phyloP scores from a whole-genome alignment of 2,329 filamentous ascomycete species.

The Ambrosiella cleistominuta region DNA sequence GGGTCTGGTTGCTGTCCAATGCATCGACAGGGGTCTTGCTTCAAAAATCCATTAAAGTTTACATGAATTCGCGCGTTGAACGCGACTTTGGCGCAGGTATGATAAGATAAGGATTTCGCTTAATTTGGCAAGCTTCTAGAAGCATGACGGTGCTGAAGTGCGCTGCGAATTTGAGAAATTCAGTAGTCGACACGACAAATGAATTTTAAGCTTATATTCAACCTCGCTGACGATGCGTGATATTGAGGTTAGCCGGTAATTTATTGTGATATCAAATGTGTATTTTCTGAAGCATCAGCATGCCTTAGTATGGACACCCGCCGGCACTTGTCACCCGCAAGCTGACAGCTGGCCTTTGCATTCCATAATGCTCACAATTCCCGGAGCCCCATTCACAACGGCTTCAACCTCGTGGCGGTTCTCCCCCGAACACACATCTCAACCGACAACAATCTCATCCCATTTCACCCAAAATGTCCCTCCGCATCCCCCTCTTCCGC shows the following conservation, averaged over 20 bases:
- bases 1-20: background rate
- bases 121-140: background rate
- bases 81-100: background rate
- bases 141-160: no score
- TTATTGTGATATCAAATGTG: no score
- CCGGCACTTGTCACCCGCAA: background rate
- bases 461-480: conserved; percentile 2
- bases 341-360: background rate
- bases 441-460: background rate
- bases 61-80: conserved; percentile 1
- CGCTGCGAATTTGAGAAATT: no score
- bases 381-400: background rate
- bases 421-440: no score
- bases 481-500: conserved; percentile 6
- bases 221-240: no score
- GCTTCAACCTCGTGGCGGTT: background rate
- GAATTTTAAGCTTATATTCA: no score
- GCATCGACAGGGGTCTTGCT: background rate
- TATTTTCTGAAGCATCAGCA: background rate
- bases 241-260: no score
- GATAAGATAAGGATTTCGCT: background rate
- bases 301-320: background rate
- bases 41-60: conserved; percentile 8
- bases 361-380: background rate
- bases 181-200: no score